A percentile compares a stretch with the other conserved stretches of the same genome.
phyloP scores from a whole-genome alignment of 148 eudicot genomes.

The Amaranthus palmeri region DNA sequence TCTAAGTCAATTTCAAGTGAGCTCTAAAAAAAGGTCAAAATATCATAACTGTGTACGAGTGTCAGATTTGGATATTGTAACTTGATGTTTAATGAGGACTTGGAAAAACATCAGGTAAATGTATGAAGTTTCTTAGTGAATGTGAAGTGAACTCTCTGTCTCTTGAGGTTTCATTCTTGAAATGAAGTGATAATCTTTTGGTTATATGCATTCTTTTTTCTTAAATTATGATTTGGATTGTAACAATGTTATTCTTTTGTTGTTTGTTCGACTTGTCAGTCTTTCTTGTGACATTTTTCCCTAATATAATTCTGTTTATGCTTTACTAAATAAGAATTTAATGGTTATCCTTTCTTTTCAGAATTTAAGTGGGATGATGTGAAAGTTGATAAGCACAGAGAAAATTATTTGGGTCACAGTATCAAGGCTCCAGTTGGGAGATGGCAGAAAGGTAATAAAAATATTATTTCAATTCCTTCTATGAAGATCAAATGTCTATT shows the following conservation, averaged over 20 bases:
- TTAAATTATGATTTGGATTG: background rate
- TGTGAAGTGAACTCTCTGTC: background rate
- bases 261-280: background rate
- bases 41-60: no score
- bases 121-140: background rate
- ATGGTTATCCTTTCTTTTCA: slow-evolving; percentile 25
- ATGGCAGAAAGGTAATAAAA: slow-evolving; percentile 80
- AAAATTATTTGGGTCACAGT: slow-evolving; percentile 95
- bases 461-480: no score
- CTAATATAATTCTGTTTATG: background rate
- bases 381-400: slow-evolving; percentile 91
- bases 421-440: slow-evolving; percentile 97
- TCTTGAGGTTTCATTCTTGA: background rate
- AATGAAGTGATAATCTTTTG: background rate
- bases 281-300: background rate
- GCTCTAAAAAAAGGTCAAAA: no score
- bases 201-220: background rate
- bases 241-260: background rate
- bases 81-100: no score
- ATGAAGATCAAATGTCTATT: no score
- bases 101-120: background rate
- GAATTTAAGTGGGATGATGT: slow-evolving; percentile 98
- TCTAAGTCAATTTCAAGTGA: background rate
- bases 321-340: background rate
- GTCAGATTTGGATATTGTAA: no score